Conservation (phyloP, 2,329 filamentous ascomycete genomes). For the Alternaria sp. region DNA sequence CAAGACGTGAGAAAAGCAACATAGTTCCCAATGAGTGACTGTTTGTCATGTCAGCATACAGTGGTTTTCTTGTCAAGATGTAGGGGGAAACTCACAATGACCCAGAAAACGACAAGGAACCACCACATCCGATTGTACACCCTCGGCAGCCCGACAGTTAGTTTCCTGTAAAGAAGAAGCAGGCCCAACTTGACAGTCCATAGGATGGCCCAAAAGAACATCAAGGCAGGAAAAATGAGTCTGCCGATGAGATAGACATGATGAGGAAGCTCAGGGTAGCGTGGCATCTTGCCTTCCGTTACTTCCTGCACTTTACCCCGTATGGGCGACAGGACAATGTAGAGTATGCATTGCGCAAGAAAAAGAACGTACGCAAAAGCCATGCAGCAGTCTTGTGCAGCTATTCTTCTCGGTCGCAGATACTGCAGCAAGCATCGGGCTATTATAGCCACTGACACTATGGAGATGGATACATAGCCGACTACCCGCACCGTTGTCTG, state of each 20-base stretch:
- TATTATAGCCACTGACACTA: not conserved
- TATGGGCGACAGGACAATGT: not conserved
- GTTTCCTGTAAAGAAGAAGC: constrained; percentile 4
- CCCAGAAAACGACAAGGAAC: constrained; percentile 1
- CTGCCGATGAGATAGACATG: not conserved
- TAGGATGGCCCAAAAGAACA: constrained; percentile 2
- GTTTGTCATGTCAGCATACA: not conserved
- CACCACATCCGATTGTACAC: constrained; percentile 4
- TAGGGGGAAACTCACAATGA: not conserved
- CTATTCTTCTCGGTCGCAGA: not conserved
- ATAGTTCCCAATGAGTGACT: constrained; percentile 1
- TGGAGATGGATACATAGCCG: not conserved
- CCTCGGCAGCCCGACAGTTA: not conserved
- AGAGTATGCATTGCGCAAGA: not conserved
- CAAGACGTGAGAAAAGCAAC: not conserved
- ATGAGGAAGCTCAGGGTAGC: not conserved
- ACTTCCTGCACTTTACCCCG: not conserved
- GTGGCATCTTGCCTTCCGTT: not conserved
- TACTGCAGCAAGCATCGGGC: not conserved
- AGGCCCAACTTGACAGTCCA: constrained; percentile 10
- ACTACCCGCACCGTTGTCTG: not conserved
- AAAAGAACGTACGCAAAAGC: not conserved
- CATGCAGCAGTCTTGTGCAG: not conserved
- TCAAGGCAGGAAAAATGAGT: not conserved
- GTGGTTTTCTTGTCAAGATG: not conserved